Conservation (phyloP, 768 basidiomycete genomes). For the Termitomyces sp. region DNA sequence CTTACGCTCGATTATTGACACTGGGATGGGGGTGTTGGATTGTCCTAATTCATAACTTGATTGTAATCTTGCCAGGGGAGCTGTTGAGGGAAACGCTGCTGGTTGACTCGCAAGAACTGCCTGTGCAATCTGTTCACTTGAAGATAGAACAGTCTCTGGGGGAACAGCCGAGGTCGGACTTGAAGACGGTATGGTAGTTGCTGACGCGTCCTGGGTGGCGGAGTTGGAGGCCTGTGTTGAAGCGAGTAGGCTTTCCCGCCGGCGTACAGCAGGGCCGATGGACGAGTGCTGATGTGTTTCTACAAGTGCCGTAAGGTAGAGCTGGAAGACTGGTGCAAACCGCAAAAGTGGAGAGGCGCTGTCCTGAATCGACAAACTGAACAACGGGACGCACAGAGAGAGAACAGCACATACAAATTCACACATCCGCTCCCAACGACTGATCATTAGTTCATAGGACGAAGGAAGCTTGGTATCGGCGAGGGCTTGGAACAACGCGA, state of each 20-base stretch:
- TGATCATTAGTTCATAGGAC: slow-evolving; percentile 67
- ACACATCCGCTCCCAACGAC: slow-evolving; percentile 77
- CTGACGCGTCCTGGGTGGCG: slow-evolving; percentile 8
- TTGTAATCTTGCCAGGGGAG: slow-evolving; percentile 34
- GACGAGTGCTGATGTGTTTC: slow-evolving; percentile 50
- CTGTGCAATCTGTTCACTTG: slow-evolving; percentile 42
- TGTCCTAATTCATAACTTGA: slow-evolving; percentile 37
- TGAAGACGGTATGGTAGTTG: slow-evolving; percentile 7
- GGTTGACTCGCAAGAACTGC: slow-evolving; percentile 35
- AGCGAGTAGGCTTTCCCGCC: slow-evolving; percentile 59
- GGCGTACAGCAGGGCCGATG: slow-evolving; percentile 59
- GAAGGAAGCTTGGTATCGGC: slow-evolving; percentile 56
- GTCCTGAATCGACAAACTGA: slow-evolving; percentile 38
- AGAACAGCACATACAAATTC: slow-evolving; percentile 60
- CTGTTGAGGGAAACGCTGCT: slow-evolving; percentile 16
- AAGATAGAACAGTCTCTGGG: neutral
- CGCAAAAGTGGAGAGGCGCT: slow-evolving; percentile 61
- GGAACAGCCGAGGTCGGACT: slow-evolving; percentile 5
- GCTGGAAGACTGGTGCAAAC: slow-evolving; percentile 66
- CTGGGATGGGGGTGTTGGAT: slow-evolving; percentile 62
- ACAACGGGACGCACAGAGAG: neutral
- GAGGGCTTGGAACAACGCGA: slow-evolving; percentile 64
- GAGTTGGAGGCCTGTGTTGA: slow-evolving; percentile 14
- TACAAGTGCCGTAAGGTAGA: slow-evolving; percentile 67
- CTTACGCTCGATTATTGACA: slow-evolving; percentile 79